Evolutionary conservation across 2,329 filamentous ascomycete species (phyloP).

Genomic region (Sporothrix pallida): DNA sequence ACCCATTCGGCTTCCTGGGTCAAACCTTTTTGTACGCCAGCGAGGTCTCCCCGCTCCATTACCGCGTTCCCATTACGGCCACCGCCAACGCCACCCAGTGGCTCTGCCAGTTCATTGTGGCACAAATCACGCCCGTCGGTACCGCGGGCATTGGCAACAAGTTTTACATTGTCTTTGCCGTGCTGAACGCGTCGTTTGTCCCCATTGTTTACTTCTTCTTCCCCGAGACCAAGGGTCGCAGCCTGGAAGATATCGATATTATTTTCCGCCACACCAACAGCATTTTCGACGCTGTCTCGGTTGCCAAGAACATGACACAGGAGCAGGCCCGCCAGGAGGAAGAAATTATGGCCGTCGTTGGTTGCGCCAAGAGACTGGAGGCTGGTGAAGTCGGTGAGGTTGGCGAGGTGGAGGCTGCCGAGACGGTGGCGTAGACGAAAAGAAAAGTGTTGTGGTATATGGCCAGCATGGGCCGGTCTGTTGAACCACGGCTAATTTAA

Average conservation of each 20-base stretch:
- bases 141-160: slow-evolving; percentile 58
- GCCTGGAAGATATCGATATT: slow-evolving; percentile 71
- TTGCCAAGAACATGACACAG: slow-evolving; percentile 7
- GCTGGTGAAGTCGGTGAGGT: not conserved
- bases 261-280: slow-evolving; percentile 48
- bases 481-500: too few relatives aligned
- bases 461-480: too few relatives aligned
- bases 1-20: slow-evolving; percentile 56
- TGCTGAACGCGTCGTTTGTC: slow-evolving; percentile 40
- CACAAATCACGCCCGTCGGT: slow-evolving; percentile 54
- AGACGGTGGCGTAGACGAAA: not conserved
- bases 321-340: slow-evolving; percentile 13
- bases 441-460: too few relatives aligned
- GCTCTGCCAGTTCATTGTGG: slow-evolving; percentile 56
- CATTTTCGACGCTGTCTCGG: slow-evolving; percentile 25
- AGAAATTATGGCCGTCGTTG: not conserved
- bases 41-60: slow-evolving; percentile 33
- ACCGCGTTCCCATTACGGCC: slow-evolving; percentile 29
- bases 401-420: not conserved
- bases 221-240: slow-evolving; percentile 47
- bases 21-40: slow-evolving; percentile 44
- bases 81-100: slow-evolving; percentile 54
- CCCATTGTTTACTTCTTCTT: slow-evolving; percentile 55
- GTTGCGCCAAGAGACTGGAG: not conserved
- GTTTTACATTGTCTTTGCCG: slow-evolving; percentile 55